Evolutionary conservation across 2,329 filamentous ascomycete genomes (phyloP).

Genomic region (Colletotrichum cordylinicola): DNA sequence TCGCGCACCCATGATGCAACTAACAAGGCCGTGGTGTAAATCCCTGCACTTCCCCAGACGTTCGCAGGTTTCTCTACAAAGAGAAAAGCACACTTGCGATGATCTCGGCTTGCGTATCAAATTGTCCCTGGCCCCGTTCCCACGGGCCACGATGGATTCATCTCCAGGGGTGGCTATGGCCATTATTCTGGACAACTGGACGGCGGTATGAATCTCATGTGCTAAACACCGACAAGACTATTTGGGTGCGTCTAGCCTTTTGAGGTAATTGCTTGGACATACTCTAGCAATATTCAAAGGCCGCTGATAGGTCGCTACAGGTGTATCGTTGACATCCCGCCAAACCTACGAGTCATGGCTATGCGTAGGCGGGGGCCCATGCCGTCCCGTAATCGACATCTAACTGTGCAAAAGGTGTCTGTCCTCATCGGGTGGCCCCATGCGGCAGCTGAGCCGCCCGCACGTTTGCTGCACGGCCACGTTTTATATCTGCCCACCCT

Average conservation of each 20-base stretch:
- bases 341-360: conserved; percentile 1
- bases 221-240: not conserved
- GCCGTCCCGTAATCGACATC: not conserved
- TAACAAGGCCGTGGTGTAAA: not conserved
- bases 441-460: not conserved
- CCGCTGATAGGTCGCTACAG: not conserved
- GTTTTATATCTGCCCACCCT: not conserved
- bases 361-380: not conserved
- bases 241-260: not conserved
- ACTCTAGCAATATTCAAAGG: not conserved
- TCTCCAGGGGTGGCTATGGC: not conserved
- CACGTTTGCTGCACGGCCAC: not conserved
- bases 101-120: not conserved
- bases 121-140: not conserved
- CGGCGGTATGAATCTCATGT: not conserved
- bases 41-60: not conserved
- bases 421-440: not conserved
- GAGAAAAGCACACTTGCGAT: not conserved
- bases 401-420: not conserved
- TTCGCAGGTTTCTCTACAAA: not conserved
- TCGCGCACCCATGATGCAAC: not conserved
- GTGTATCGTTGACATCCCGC: not conserved
- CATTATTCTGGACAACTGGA: not conserved
- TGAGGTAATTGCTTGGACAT: not conserved
- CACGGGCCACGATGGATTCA: not conserved